Evolutionary conservation across 129 eudicot species (phyloP), one percentile per base, ranked within the genome.

Genomic region (Arctium minus): DNA sequence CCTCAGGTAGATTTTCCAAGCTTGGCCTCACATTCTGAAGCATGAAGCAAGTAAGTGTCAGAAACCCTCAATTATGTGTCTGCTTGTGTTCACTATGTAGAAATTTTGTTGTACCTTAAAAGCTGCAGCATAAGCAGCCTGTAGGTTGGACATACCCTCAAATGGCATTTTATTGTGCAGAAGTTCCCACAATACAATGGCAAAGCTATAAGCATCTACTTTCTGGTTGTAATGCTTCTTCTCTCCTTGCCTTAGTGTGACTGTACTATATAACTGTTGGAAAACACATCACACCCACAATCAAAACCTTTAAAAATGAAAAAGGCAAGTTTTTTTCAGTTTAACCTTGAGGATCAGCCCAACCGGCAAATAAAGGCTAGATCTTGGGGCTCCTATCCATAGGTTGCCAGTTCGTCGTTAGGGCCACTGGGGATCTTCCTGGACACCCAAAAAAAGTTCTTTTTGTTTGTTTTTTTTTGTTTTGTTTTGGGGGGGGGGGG

Each of bases 141-240:
- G 93, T 29, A 89, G 81, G 50, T 89, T 89, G 40, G 93, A 89
- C 93, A 89, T 89, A 79, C 93, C 93, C 86, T 89, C 91, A 73
- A 89, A 89, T 72, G 93, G 93, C 68, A 87, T 50, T 38, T 72
- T 77, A 70, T 89, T 89, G 80, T 87, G 89, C 22, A 89, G 53
- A 65, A 91, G 88, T 71, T 91, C 95, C 95, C 95, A 91, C 76
- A 91, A 73, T 17, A 91, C 95, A 50, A 91, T 91, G 29, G 91
- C 95, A 72, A 91, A 91, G 75, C 95, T 91, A 62, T 91, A 91
- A 36, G 91, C 95, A 85, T 91, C 95, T 71, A 91, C 95, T 46
- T 91, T 91, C 60, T 91, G 91, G 78, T 91, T 91, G 85, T 91
- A 91, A 76, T 91, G 95, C 46, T 87, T 91, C 73, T 91, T 91